These are phyloP conservation scores for Leccinum aurantiacum DNA, from an alignment of 768 basidiomycete species.

Conservation along the genomic window DNA sequence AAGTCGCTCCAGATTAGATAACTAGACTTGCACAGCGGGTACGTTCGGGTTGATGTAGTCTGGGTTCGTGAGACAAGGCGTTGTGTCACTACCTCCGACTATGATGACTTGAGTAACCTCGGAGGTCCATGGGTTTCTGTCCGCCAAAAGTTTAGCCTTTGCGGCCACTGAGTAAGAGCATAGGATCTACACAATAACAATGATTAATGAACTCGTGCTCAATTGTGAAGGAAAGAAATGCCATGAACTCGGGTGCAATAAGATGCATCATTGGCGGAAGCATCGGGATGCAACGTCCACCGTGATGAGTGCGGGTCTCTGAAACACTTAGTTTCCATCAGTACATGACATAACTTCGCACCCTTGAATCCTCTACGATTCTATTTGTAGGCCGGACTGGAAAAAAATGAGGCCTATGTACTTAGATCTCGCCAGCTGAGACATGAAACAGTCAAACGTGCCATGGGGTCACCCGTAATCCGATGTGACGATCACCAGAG, in stretches of 20 bases:
- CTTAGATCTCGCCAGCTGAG: neutral
- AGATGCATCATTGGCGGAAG: neutral
- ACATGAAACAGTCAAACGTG: neutral
- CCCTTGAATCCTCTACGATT: neutral
- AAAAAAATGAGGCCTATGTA: neutral
- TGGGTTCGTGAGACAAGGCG: neutral
- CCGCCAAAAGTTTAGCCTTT: neutral
- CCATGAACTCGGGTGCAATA: neutral
- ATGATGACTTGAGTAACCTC: neutral
- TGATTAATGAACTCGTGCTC: neutral
- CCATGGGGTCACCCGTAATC: neutral
- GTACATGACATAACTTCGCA: neutral
- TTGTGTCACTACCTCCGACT: neutral
- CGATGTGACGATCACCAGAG: neutral
- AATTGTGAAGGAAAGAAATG: neutral
- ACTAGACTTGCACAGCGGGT: neutral
- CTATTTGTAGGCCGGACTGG: neutral
- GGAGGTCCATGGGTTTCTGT: neutral
- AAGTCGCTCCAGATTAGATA: neutral
- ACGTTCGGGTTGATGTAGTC: neutral
- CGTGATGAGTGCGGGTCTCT: neutral
- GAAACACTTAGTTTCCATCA: neutral
- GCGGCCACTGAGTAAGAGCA: neutral
- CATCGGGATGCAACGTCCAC: neutral
- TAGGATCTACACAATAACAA: neutral